Conservation (phyloP, 345 rosid species). For the Nephelium lappaceum region DNA sequence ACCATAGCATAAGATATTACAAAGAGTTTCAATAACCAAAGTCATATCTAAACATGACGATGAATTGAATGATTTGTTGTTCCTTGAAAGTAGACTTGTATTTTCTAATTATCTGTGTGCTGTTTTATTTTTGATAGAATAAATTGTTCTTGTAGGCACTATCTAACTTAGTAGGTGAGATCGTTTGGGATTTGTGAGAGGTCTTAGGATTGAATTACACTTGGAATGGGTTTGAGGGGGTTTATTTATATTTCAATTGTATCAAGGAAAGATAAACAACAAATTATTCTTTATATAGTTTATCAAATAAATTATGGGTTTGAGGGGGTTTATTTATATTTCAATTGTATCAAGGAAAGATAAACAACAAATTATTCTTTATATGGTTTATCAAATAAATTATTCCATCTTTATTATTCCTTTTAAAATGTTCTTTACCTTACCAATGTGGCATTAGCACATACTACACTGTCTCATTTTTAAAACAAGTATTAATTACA, state of each 20-base stretch:
- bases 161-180: not conserved
- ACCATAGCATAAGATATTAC: not conserved
- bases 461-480: constrained; percentile 18
- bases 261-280: too few species aligned
- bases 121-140: not conserved
- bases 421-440: not conserved
- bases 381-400: not conserved
- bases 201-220: not conserved
- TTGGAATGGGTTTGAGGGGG: not conserved
- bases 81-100: not conserved
- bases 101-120: not conserved
- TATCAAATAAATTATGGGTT: too few species aligned
- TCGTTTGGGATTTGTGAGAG: not conserved
- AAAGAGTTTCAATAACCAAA: not conserved
- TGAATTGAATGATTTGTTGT: not conserved
- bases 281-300: too few species aligned
- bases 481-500: constrained; percentile 81
- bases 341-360: not conserved
- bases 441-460: not conserved
- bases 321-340: not conserved
- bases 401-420: not conserved
- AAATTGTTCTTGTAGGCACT: not conserved
- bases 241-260: too few species aligned
- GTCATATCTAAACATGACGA: not conserved
- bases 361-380: not conserved